Evolutionary conservation across 768 basidiomycete genomes (phyloP).

Genomic region (Termitomyces sp.): DNA sequence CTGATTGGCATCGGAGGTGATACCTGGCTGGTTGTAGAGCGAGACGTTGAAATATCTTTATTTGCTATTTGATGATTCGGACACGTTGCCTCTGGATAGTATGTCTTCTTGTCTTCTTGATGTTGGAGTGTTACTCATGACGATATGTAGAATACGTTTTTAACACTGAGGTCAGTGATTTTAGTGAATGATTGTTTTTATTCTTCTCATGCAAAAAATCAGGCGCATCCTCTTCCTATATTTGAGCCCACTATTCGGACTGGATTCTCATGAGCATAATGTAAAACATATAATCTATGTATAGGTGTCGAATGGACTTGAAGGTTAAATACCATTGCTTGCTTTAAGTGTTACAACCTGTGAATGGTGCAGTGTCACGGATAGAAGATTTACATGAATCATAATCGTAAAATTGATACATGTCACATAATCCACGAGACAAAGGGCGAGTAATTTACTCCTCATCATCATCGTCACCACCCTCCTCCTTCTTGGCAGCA

Average conservation of each 20-base stretch:
- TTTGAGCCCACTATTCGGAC: slow-evolving; percentile 28
- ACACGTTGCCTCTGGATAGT: slow-evolving; percentile 73
- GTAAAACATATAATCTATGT: not conserved
- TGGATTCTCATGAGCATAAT: slow-evolving; percentile 23
- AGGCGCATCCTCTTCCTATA: slow-evolving; percentile 35
- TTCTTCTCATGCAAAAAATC: not conserved
- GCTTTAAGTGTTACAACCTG: no score
- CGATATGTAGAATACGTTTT: slow-evolving; percentile 69
- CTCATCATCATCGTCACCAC: slow-evolving; percentile 88
- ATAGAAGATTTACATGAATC: slow-evolving; percentile 16
- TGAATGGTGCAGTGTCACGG: not conserved
- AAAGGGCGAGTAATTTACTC: slow-evolving; percentile 46
- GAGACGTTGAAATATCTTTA: slow-evolving; percentile 93
- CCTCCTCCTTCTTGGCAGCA: slow-evolving; percentile 88
- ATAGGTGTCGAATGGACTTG: not conserved
- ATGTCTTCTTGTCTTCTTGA: slow-evolving; percentile 27
- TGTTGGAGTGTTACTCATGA: not conserved
- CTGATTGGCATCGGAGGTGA: not conserved
- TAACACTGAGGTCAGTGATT: slow-evolving; percentile 74
- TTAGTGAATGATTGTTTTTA: not conserved
- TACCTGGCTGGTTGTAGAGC: slow-evolving; percentile 42
- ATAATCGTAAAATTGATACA: slow-evolving; percentile 21
- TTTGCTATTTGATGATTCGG: slow-evolving; percentile 75
- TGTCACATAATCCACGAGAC: slow-evolving; percentile 7
- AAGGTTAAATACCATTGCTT: not conserved